Evolutionary conservation across 345 rosid species (phyloP), one percentile per base, ranked within the genome.

Genomic region (Schrenkiella parvula): DNA sequence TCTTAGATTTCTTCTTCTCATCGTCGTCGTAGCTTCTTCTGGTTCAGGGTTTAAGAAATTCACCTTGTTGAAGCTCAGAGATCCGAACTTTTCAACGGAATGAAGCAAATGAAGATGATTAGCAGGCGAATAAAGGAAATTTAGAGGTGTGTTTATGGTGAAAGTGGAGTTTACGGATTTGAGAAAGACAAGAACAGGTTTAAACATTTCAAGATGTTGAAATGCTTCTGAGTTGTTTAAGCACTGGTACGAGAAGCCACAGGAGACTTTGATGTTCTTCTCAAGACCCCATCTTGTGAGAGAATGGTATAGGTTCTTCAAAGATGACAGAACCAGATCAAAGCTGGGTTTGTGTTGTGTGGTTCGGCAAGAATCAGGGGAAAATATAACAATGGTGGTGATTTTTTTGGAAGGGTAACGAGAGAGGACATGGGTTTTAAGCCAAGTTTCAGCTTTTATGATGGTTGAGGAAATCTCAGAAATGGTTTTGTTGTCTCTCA

Each of bases 251-350:
- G 85, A 62, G 78, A 90, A 80, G 60, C 79, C 83, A 64, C 74
- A 71, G 13, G 97, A 87, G 57, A 85, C 82, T 68, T 85, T 85
- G 83, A 88, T 84, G 15, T 83, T 84, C 47, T 56, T 81, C 71
- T 88, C 83, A 28, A 90, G 80, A 76, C 92, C 92, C 97, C 97
- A 90, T 75, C 92, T 81, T 3, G 37, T 79, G 2, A 90, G 87
- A 52, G 97, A 87, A 68, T 87, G 76, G 77, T 85, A 59, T 4
- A 87, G 42, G 77, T 90, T 90, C 77, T 82, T 82, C 26, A 85
- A 25, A 66, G 86, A 77, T 17, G 84, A 72, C 2, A 86, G 79
- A 66, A 83, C 65, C n/a, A 83, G 35, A 70, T 70, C 81, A 53
- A 67, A 71, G 72, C 62, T 78, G 35, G 79, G 76, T 17, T 80